Evolutionary conservation across 2,329 filamentous ascomycete species (phyloP), one percentile per base, ranked within the genome.

Genomic region (Aspergillus candidus): DNA sequence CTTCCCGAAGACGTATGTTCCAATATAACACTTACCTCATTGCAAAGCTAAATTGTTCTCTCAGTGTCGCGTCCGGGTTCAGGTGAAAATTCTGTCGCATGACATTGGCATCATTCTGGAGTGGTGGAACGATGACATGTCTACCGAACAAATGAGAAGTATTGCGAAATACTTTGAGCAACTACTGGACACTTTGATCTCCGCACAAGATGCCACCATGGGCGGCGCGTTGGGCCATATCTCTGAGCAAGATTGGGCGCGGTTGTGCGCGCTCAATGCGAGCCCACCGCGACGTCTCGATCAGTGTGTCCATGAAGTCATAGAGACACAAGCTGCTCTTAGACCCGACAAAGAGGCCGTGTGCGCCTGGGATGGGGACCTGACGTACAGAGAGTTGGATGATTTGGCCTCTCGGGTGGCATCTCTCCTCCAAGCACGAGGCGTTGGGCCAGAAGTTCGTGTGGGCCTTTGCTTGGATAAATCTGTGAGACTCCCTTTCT

Each of bases 161-260:
- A 62, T 82, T 2, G 71, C 73, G 12, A 69, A 69, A 46, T 75
- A 74, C 1, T 79, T 82, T 35, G 75, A 77, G 32, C 69, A 72
- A 17, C 72, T 78, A 0, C 60, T 82, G 12, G 62, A 69, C 11
- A 61, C 69, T 13, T 69, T 78, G 2, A 49, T 80, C 11, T 61
- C 67, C 2, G 57, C 61, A 3, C 70, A 72, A 0, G 63, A 68
- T 8, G 65, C 62, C 12, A 59, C 63, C 4, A 62, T 79, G 40
- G 70, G 65, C 5, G 63, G 75, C 14, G 22, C 22, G 6, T 60
- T 75, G 18, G 73, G 79, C 56, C 65, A 78, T 3, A 79, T 81
- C 52, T 79, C 71, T 11, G 72, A 77, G 38, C 66, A 72, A 7
- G 78, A 82, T 51, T 73, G 74, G 48, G 67, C 73, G 4, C 76